These are phyloP conservation scores for Vaccinium darrowii DNA, from an alignment of 148 eudicot genomes.

Conservation along the genomic window DNA sequence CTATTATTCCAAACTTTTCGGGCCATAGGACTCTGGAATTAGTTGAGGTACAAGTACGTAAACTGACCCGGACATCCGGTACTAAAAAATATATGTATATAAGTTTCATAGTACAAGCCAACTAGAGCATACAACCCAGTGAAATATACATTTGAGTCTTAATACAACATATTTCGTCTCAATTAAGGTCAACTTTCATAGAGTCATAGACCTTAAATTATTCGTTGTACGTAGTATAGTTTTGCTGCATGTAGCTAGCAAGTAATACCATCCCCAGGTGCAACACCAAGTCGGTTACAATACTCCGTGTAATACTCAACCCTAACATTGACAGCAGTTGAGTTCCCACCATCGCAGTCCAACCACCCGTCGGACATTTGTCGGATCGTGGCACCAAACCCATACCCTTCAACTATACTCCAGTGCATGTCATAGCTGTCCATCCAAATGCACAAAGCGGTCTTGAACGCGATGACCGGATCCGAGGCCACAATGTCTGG, in stretches of 20 bases:
- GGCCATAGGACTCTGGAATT: too few species aligned
- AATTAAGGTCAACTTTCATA: too few species aligned
- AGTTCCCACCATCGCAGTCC: constrained; percentile 35
- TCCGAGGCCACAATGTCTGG: constrained; percentile 57
- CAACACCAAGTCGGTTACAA: constrained; percentile 49
- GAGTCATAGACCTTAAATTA: too few species aligned
- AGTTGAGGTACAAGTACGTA: too few species aligned
- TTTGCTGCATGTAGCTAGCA: constrained; percentile 14
- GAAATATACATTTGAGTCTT: too few species aligned
- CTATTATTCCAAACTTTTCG: too few species aligned
- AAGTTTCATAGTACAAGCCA: too few species aligned
- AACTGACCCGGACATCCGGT: too few species aligned
- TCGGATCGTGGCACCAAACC: constrained; percentile 55
- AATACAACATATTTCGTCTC: too few species aligned
- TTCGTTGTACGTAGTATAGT: too few species aligned
- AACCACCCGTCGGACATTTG: constrained; percentile 42
- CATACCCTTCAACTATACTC: constrained; percentile 34
- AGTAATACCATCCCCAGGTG: constrained; percentile 28
- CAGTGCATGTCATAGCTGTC: constrained; percentile 28
- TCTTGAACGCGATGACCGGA: constrained; percentile 42
- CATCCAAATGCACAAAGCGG: constrained; percentile 64
- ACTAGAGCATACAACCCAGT: too few species aligned
- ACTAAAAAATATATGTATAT: too few species aligned
- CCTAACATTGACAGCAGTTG: constrained; percentile 25
- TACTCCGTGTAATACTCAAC: constrained; percentile 37